Evolutionary conservation across 2,329 filamentous ascomycete species (phyloP).

Genomic region (Phialophora expanda): DNA sequence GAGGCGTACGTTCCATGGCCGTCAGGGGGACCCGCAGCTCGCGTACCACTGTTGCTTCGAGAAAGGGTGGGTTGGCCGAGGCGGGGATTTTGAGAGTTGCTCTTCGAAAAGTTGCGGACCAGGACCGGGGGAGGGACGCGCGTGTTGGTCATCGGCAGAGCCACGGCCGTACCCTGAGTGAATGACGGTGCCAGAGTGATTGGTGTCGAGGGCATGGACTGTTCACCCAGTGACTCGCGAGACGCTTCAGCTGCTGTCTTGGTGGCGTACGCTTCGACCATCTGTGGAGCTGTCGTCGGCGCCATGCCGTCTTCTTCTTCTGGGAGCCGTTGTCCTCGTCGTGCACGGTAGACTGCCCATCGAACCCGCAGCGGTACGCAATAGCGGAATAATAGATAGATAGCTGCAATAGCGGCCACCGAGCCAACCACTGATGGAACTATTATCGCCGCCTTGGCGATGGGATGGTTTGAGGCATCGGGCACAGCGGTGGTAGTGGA

Average conservation of each 20-base stretch:
- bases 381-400: conserved; percentile 24
- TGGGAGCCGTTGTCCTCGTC: conserved; percentile 6
- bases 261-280: conserved; percentile 12
- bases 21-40: neutral
- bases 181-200: neutral
- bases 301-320: conserved; percentile 17
- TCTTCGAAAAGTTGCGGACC: conserved; percentile 8
- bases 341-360: conserved; percentile 8
- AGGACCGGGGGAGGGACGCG: conserved; percentile 10
- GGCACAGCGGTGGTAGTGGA: neutral
- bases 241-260: neutral
- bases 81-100: neutral
- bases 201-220: neutral
- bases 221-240: neutral
- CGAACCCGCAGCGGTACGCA: conserved; percentile 15
- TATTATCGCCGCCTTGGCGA: conserved; percentile 13
- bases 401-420: conserved; percentile 10
- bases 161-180: conserved; percentile 3
- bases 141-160: conserved; percentile 3
- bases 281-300: neutral
- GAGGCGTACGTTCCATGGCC: conserved; percentile 1
- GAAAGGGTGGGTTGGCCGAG: neutral
- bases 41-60: neutral
- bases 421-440: conserved; percentile 21
- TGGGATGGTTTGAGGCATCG: neutral